Evolutionary conservation across 495 filamentous ascomycete genomes (phyloP), one percentile per base, ranked within the genome.

Genomic region (Corynascus novoguineensis): DNA sequence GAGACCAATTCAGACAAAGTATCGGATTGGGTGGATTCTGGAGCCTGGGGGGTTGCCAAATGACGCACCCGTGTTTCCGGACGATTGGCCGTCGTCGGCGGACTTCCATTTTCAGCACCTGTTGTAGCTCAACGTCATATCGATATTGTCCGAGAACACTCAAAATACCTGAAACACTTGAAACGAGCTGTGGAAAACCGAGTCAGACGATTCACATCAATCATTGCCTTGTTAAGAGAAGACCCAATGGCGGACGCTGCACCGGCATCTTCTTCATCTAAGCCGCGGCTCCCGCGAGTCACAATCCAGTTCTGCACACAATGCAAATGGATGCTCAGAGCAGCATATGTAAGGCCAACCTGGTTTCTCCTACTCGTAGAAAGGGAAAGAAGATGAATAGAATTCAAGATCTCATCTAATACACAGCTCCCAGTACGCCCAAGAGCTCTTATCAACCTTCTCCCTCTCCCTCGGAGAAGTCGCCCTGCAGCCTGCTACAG

Each of bases 381-480:
- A n/a, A n/a, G n/a, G n/a, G n/a, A n/a, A n/a, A n/a, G n/a, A n/a
- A n/a, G n/a, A n/a, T n/a, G n/a, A n/a, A n/a, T n/a, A n/a, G n/a
- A n/a, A n/a, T n/a, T n/a, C n/a, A n/a, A n/a, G n/a, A n/a, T n/a
- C n/a, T n/a, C n/a, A n/a, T n/a, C n/a, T n/a, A n/a, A n/a, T n/a
- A n/a, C n/a, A n/a, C n/a, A n/a, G n/a, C n/a, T n/a, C 4, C 50
- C 24, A 95, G 89, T 96, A 88, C 73, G 91, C 88, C 42, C 93
- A 98, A 82, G 93, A 98, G 73, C 88, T 98, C 51, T 85, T 98
- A 57, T 93, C 89, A n/a, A 98, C 93, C 7, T 98, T 98, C 76
- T 78, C 81, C 49, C 91, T 84, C 12, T 78, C 84, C 53, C 78
- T 98, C 0, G 91, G 92, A 44, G 92, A 97, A 71, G 86, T 98